A percentile compares a stretch with the other conserved stretches of the same genome.
Conservation (phyloP, 441 rosid species). For the Euphorbia celastroides region DNA sequence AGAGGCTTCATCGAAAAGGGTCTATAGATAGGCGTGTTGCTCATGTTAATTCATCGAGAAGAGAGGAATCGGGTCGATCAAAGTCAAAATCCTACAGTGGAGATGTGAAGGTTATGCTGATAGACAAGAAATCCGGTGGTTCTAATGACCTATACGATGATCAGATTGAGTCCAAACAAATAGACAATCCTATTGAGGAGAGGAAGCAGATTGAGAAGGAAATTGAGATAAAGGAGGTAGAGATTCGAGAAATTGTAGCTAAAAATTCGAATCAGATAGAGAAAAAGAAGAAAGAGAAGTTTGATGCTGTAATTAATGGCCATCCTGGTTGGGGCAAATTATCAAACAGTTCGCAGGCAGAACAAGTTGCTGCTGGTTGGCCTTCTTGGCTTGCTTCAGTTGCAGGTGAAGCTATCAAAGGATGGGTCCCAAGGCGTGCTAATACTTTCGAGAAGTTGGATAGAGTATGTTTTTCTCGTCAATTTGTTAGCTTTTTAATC, state of each 20-base stretch:
- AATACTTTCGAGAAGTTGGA: slow-evolving; percentile 80
- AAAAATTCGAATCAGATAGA: slow-evolving; percentile 15
- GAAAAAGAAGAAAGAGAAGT: slow-evolving; percentile 32
- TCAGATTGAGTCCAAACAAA: slow-evolving; percentile 24
- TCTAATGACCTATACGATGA: slow-evolving; percentile 37
- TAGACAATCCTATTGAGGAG: slow-evolving; percentile 14
- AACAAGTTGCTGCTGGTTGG: slow-evolving; percentile 84
- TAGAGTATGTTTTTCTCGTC: slow-evolving; percentile 44
- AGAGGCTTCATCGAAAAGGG: slow-evolving; percentile 42
- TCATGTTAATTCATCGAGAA: slow-evolving; percentile 43
- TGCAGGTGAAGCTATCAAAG: slow-evolving; percentile 74
- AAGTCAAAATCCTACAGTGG: slow-evolving; percentile 35
- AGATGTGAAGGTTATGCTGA: slow-evolving; percentile 44
- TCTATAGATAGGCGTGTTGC: slow-evolving; percentile 44
- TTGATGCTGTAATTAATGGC: slow-evolving; percentile 24
- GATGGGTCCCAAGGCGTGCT: slow-evolving; percentile 83
- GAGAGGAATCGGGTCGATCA: slow-evolving; percentile 42
- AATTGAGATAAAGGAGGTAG: slow-evolving; percentile 29
- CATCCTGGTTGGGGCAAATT: slow-evolving; percentile 34
- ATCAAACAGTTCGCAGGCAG: slow-evolving; percentile 38
- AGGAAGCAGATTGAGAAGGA: slow-evolving; percentile 23
- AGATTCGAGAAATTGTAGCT: slow-evolving; percentile 27
- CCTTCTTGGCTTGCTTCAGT: slow-evolving; percentile 78
- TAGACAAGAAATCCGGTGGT: slow-evolving; percentile 46
- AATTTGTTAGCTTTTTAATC: background rate